Percentiles rank a stretch among this genome's conserved stretches.
These are phyloP conservation scores for Penicillium sp. DNA, from an alignment of 2,329 filamentous ascomycete genomes.

Conservation along the genomic window DNA sequence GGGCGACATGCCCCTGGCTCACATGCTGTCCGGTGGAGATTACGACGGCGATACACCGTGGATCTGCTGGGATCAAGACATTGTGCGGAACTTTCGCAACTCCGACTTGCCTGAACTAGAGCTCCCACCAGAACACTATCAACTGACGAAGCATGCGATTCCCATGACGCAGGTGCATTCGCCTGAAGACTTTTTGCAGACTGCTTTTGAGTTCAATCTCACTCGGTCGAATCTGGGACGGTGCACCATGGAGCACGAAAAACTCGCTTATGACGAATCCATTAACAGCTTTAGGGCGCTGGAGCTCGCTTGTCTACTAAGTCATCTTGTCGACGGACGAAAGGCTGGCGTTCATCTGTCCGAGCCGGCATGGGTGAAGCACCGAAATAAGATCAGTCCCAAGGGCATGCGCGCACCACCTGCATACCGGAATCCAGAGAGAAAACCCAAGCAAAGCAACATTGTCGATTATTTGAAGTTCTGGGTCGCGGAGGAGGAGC, in stretches of 20 bases:
- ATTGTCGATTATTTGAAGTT: constrained; percentile 45
- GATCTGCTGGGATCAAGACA: constrained; percentile 53
- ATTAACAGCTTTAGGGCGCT: constrained; percentile 33
- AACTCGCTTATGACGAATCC: constrained; percentile 49
- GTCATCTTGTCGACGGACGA: constrained; percentile 43
- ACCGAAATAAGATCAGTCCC: constrained; percentile 33
- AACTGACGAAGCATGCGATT: constrained; percentile 43
- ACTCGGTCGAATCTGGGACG: constrained; percentile 46
- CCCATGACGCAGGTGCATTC: constrained; percentile 39
- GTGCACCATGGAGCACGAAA: constrained; percentile 49
- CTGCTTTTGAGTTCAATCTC: constrained; percentile 46
- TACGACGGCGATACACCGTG: constrained; percentile 60
- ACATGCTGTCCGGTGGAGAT: constrained; percentile 59
- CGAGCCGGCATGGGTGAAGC: constrained; percentile 35
- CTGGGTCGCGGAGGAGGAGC: constrained; percentile 32
- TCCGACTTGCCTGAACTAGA: constrained; percentile 40
- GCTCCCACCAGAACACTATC: constrained; percentile 41
- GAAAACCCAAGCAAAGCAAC: constrained; percentile 27
- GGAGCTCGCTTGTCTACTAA: constrained; percentile 39
- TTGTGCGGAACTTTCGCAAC: constrained; percentile 51
- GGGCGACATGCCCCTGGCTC: constrained; percentile 50
- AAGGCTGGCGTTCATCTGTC: constrained; percentile 43
- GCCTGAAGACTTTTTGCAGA: constrained; percentile 38
- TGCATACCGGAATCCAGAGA: constrained; percentile 34
- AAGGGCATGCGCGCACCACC: constrained; percentile 23